Percentiles rank a stretch among this genome's conserved stretches.
These are phyloP conservation scores for Protea cynaroides DNA, from an alignment of 164 flowering plant genomes.

Conservation along the genomic window DNA sequence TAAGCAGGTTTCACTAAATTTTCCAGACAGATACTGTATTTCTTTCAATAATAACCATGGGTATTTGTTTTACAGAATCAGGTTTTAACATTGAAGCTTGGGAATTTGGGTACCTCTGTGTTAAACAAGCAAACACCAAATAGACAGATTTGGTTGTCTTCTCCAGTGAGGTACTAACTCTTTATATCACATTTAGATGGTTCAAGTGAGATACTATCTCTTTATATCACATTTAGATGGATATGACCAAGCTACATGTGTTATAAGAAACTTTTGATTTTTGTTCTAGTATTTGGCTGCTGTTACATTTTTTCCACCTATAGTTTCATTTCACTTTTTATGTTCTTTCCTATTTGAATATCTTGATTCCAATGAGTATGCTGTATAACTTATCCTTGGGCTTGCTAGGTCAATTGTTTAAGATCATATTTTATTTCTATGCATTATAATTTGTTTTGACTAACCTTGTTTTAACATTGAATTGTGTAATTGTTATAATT, in stretches of 20 bases:
- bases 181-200: background rate
- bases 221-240: too few relatives aligned
- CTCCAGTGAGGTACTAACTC: conserved; percentile 73
- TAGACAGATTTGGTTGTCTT: conserved; percentile 92
- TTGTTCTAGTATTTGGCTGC: background rate
- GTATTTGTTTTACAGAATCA: conserved; percentile 55
- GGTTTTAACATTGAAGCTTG: conserved; percentile 83
- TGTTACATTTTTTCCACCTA: background rate
- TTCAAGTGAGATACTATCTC: too few relatives aligned
- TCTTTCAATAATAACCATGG: background rate
- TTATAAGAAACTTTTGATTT: too few relatives aligned
- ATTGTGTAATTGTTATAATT: too few relatives aligned
- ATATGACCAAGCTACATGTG: background rate
- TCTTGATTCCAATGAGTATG: too few relatives aligned
- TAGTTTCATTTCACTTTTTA: background rate
- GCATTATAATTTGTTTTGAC: too few relatives aligned
- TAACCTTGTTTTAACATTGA: too few relatives aligned
- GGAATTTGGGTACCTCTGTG: conserved; percentile 78
- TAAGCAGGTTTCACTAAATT: conserved; percentile 23
- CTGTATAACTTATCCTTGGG: too few relatives aligned
- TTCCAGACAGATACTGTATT: background rate
- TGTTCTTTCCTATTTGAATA: background rate
- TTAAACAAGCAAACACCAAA: conserved; percentile 95
- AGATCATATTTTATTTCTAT: too few relatives aligned
- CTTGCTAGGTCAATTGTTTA: too few relatives aligned